phyloP scores from a whole-genome alignment of 2,329 filamentous ascomycete species.

The Aureobasidium sp. region DNA sequence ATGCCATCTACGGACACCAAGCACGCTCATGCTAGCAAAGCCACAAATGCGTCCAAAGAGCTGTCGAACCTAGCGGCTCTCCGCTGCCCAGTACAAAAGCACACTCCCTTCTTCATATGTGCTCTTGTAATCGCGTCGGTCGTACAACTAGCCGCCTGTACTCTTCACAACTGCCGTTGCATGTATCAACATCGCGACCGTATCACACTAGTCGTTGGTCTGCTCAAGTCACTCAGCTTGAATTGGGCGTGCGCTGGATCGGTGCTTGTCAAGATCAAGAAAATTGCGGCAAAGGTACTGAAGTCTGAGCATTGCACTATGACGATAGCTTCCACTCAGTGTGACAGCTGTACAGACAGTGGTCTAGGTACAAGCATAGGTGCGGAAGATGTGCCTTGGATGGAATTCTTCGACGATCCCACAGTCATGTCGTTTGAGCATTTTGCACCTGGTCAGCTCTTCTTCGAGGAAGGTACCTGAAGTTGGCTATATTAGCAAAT shows the following conservation, averaged over 20 bases:
- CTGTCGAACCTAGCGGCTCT: conserved; percentile 68
- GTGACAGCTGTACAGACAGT: conserved; percentile 6
- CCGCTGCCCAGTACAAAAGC: conserved; percentile 56
- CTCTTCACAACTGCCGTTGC: conserved; percentile 43
- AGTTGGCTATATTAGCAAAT: background rate
- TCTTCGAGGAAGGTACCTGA: background rate
- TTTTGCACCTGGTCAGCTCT: background rate
- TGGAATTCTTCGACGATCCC: conserved; percentile 3
- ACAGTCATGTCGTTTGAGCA: background rate
- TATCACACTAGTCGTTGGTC: conserved; percentile 69
- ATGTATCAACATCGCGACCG: conserved; percentile 57
- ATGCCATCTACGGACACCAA: conserved; percentile 43
- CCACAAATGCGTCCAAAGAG: conserved; percentile 67
- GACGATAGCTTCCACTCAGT: background rate
- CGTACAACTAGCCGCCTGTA: conserved; percentile 74
- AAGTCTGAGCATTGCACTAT: background rate
- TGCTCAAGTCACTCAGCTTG: conserved; percentile 56
- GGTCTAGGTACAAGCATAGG: background rate
- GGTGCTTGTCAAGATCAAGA: conserved; percentile 64
- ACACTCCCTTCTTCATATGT: conserved; percentile 79
- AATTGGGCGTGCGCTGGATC: conserved; percentile 66
- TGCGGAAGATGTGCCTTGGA: background rate
- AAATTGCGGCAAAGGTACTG: conserved; percentile 46
- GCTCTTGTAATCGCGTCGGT: conserved; percentile 70
- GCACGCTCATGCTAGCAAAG: conserved; percentile 68